Conservation (phyloP, 179 eudicot genomes). For the Beta macrorhiza region DNA sequence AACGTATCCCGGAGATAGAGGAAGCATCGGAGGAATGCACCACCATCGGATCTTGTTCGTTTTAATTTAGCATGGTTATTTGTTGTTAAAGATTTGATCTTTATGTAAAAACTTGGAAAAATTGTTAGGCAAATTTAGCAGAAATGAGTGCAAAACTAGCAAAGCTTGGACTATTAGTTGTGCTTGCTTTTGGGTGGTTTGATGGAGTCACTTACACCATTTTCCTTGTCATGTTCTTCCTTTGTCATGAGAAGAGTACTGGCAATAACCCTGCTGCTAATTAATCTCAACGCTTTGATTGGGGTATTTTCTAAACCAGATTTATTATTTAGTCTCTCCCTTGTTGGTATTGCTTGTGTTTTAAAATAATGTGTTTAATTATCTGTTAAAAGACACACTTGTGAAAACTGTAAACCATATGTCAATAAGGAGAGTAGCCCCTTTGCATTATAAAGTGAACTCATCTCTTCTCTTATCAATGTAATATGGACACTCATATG, state of each 20-base stretch:
- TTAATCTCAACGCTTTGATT: slow-evolving; percentile 41
- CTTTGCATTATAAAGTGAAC: too few species aligned
- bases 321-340: neutral
- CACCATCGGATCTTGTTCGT: too few species aligned
- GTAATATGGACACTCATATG: too few species aligned
- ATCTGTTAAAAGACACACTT: too few species aligned
- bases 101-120: slow-evolving; percentile 1
- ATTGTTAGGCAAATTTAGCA: slow-evolving; percentile 43
- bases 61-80: neutral
- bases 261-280: slow-evolving; percentile 69
- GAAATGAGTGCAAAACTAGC: slow-evolving; percentile 53
- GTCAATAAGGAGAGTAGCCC: too few species aligned
- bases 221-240: slow-evolving; percentile 56
- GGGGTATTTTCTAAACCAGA: slow-evolving; percentile 36
- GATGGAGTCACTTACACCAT: slow-evolving; percentile 60
- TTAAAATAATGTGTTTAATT: too few species aligned
- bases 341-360: neutral
- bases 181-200: slow-evolving; percentile 54
- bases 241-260: slow-evolving; percentile 61
- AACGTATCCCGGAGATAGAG: too few species aligned
- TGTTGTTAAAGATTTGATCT: slow-evolving; percentile 16
- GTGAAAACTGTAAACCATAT: too few species aligned
- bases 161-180: slow-evolving; percentile 55
- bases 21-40: too few species aligned
- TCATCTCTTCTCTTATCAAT: too few species aligned